These are phyloP conservation scores for Botrytis galanthina DNA, from an alignment of 2,329 filamentous ascomycete species.

Conservation along the genomic window DNA sequence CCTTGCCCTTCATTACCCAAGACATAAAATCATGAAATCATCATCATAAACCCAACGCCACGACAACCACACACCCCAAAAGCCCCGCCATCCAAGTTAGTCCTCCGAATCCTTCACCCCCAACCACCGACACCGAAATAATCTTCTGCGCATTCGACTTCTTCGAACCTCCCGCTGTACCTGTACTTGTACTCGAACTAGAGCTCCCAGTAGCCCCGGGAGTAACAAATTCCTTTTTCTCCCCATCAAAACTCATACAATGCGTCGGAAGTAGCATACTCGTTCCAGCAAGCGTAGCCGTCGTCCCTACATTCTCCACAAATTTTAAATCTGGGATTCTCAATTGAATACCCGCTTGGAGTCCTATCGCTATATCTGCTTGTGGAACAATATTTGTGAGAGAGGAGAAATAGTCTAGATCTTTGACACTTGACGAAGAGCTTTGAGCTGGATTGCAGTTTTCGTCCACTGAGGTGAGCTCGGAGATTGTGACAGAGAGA, in stretches of 20 bases:
- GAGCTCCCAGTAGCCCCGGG: neutral
- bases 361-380: neutral
- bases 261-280: neutral
- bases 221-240: neutral
- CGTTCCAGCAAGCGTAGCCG: neutral
- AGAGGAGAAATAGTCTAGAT: neutral
- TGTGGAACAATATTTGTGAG: constrained; percentile 16
- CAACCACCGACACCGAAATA: neutral
- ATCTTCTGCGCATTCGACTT: neutral
- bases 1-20: neutral
- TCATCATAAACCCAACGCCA: constrained; percentile 5
- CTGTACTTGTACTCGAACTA: neutral
- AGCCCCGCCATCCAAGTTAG: neutral
- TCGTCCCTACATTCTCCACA: neutral
- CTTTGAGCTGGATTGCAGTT: constrained; percentile 5
- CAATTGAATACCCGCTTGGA: neutral
- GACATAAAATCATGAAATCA: neutral
- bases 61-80: neutral
- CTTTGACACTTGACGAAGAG: neutral
- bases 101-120: neutral
- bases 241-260: constrained; percentile 14
- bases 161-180: neutral
- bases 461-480: neutral
- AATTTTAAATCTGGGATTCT: neutral
- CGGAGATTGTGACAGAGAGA: constrained; percentile 4